Percentiles rank a stretch among this genome's conserved stretches.
Evolutionary conservation across 2,329 filamentous ascomycete species (phyloP).

Genomic region (Blastomyces percursus): DNA sequence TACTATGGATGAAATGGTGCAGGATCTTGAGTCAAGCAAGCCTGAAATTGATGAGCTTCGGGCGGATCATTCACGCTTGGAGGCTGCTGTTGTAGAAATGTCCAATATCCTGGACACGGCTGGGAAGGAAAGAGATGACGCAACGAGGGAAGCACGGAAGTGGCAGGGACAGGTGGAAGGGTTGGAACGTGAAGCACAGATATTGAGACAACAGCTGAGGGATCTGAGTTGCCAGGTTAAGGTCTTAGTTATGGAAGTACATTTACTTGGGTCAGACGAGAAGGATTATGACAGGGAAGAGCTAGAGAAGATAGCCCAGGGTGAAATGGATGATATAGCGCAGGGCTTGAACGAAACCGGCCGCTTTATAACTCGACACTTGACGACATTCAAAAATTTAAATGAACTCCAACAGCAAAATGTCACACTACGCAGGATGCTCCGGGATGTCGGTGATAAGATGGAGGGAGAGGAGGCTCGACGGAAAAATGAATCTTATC

Average conservation of each 20-base stretch:
- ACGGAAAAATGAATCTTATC: slow-evolving; percentile 43
- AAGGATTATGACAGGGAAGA: slow-evolving; percentile 63
- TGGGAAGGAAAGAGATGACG: slow-evolving; percentile 66
- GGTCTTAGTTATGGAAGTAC: slow-evolving; percentile 75
- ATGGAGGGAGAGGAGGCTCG: slow-evolving; percentile 86
- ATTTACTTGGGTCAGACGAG: slow-evolving; percentile 65
- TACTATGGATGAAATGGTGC: slow-evolving; percentile 75
- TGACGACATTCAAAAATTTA: slow-evolving; percentile 83
- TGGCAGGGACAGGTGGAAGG: slow-evolving; percentile 61
- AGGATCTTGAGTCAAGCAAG: slow-evolving; percentile 70
- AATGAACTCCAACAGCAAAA: slow-evolving; percentile 81
- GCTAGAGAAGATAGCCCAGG: slow-evolving; percentile 64
- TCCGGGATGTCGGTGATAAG: slow-evolving; percentile 71
- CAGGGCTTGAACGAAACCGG: slow-evolving; percentile 75
- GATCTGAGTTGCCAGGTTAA: slow-evolving; percentile 86
- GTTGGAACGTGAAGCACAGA: slow-evolving; percentile 55
- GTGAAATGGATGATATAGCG: slow-evolving; percentile 61
- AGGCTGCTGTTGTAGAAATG: slow-evolving; percentile 70
- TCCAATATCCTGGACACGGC: slow-evolving; percentile 74
- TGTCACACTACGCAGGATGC: slow-evolving; percentile 67
- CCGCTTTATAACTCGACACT: slow-evolving; percentile 74
- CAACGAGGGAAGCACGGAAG: slow-evolving; percentile 67
- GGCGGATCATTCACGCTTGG: slow-evolving; percentile 66
- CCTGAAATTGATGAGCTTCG: slow-evolving; percentile 82
- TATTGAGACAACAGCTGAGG: slow-evolving; percentile 74